Conservation (phyloP, 768 basidiomycete genomes). For the Paxillus involutus region DNA sequence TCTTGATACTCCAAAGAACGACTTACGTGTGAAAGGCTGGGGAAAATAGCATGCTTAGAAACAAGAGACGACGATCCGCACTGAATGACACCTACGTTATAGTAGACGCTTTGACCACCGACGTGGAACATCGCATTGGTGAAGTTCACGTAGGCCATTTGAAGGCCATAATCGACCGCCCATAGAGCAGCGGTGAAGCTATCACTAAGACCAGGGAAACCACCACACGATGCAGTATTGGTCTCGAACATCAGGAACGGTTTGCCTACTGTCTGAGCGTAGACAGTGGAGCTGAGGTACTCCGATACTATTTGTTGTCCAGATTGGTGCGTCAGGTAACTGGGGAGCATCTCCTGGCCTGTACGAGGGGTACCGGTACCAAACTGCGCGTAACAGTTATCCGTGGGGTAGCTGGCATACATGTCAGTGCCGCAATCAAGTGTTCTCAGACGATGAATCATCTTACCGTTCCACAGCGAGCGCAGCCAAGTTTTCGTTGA, state of each 20-base stretch:
- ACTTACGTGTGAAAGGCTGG: conserved; percentile 40
- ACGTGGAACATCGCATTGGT: conserved; percentile 47
- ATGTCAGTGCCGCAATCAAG: conserved; percentile 8
- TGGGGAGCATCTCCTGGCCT: conserved; percentile 48
- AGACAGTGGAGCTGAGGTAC: conserved; percentile 50
- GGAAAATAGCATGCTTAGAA: background rate
- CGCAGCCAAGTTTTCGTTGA: conserved; percentile 39
- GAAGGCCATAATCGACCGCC: conserved; percentile 52
- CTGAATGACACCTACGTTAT: conserved; percentile 50
- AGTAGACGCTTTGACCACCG: conserved; percentile 63
- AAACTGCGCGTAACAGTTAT: conserved; percentile 60
- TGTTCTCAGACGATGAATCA: background rate
- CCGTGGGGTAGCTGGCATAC: conserved; percentile 49
- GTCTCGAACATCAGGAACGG: conserved; percentile 60
- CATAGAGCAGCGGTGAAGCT: conserved; percentile 54
- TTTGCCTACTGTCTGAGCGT: conserved; percentile 37
- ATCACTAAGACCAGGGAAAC: conserved; percentile 55
- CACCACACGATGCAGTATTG: conserved; percentile 53
- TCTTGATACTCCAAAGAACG: background rate
- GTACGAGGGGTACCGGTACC: conserved; percentile 38
- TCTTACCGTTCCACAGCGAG: conserved; percentile 57
- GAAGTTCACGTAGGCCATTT: conserved; percentile 51
- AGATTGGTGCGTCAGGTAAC: conserved; percentile 53
- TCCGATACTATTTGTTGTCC: conserved; percentile 45
- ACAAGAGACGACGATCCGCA: background rate